These are phyloP conservation scores for Plasmodium inui DNA, from an alignment of 169 alveolate species.

Conservation along the genomic window DNA sequence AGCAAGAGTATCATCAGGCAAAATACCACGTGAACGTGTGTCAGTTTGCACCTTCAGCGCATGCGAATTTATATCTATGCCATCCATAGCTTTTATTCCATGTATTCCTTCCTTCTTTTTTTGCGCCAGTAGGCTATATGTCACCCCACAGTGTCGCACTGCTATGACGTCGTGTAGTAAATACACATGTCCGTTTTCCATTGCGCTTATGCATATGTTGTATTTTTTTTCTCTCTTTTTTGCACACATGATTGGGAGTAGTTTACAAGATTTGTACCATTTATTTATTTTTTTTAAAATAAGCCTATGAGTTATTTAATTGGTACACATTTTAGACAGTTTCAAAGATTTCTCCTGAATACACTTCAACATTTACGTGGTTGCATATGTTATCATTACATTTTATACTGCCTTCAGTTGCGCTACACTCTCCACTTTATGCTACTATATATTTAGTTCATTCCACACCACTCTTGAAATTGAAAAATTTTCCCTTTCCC, in stretches of 20 bases:
- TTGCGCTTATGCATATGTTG: background rate
- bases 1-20: background rate
- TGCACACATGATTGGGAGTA: background rate
- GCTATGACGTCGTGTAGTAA: background rate
- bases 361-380: background rate
- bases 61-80: background rate
- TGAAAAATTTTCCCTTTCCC: background rate
- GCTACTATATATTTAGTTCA: background rate
- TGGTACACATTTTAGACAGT: background rate
- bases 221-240: background rate
- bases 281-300: background rate
- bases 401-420: background rate
- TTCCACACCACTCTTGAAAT: background rate
- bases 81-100: background rate
- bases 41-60: background rate
- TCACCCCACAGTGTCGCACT: background rate
- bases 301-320: background rate
- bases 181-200: background rate
- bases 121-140: background rate
- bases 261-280: background rate
- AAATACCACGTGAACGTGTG: background rate
- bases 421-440: background rate
- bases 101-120: background rate
- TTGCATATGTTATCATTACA: background rate
- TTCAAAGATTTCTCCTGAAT: background rate